Conservation (phyloP, 305 asterid genomes). For the Fraxinus angustifolia region DNA sequence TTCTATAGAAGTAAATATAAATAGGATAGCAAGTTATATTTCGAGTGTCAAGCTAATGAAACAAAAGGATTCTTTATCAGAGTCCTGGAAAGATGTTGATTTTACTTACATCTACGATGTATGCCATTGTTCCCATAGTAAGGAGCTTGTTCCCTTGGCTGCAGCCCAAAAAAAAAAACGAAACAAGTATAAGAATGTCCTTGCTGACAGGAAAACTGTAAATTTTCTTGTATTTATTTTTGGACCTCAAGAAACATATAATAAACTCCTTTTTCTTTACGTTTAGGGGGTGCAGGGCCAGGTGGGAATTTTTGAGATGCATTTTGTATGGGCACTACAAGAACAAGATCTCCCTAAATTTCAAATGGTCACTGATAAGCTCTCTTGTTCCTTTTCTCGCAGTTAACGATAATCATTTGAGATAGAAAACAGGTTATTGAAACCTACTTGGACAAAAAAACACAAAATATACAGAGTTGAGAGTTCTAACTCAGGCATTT, state of each 20-base stretch:
- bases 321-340: background rate
- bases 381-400: background rate
- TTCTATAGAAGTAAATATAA: background rate
- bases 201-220: conserved; percentile 8
- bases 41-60: background rate
- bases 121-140: conserved; percentile 27
- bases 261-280: background rate
- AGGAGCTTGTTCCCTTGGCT: conserved; percentile 39
- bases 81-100: conserved; percentile 4
- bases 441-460: background rate
- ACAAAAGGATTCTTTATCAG: background rate
- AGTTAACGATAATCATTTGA: background rate
- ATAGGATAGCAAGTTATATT: background rate
- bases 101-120: conserved; percentile 44
- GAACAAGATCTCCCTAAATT: background rate
- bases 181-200: conserved; percentile 12
- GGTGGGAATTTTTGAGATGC: background rate
- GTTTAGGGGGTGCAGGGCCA: background rate
- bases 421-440: background rate
- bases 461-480: background rate
- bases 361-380: background rate
- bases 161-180: conserved; percentile 16
- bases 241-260: background rate
- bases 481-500: background rate
- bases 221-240: background rate